Evolutionary conservation across 2,329 filamentous ascomycete species (phyloP).

Genomic region (Sporothrix brunneoviolacea): DNA sequence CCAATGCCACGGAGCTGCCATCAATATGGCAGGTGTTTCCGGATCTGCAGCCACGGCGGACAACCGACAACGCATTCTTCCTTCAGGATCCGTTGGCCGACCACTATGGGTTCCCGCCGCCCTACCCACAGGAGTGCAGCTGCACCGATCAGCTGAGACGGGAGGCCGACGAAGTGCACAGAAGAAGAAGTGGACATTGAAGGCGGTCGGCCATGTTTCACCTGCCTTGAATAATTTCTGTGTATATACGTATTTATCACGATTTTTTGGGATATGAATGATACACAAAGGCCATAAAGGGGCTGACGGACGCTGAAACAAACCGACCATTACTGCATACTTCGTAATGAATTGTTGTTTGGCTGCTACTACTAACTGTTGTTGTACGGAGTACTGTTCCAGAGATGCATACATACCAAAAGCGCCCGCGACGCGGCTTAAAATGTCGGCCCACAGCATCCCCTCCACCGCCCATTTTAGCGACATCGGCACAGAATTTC

Average conservation of each 20-base stretch:
- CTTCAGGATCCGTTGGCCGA: conserved; percentile 7
- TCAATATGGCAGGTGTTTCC: conserved; percentile 10
- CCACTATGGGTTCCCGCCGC: conserved; percentile 10
- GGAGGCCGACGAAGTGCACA: conserved; percentile 9
- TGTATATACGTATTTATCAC: neutral
- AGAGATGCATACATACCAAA: too few species aligned
- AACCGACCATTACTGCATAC: too few species aligned
- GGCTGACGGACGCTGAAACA: too few species aligned
- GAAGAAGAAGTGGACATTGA: neutral
- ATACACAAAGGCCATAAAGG: too few species aligned
- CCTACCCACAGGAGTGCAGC: conserved; percentile 12
- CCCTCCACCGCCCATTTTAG: conserved; percentile 9
- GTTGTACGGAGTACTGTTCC: too few species aligned
- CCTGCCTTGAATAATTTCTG: too few species aligned
- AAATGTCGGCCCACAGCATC: too few species aligned
- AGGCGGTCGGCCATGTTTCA: neutral
- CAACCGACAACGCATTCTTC: conserved; percentile 6
- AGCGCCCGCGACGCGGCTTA: too few species aligned
- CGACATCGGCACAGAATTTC: conserved; percentile 37
- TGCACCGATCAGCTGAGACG: conserved; percentile 15
- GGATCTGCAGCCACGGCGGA: neutral
- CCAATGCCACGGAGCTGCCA: neutral
- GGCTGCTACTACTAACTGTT: too few species aligned
- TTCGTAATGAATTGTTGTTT: too few species aligned
- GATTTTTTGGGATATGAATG: too few species aligned